Evolutionary conservation across 352 stramenopile species (phyloP).

Genomic region (Globisporangium acanthophoron): DNA sequence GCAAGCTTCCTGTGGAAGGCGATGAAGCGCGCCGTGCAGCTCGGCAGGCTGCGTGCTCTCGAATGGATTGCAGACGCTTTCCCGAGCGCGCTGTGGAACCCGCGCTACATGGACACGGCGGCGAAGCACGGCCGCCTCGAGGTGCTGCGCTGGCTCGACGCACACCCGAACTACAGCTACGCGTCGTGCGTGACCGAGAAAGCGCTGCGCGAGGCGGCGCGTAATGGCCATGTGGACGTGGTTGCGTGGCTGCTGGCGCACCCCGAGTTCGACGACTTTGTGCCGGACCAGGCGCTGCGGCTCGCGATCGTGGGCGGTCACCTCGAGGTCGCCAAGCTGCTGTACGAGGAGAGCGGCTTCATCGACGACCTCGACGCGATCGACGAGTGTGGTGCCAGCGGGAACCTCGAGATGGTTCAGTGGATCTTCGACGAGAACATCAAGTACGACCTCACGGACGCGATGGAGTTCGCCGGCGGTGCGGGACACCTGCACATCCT

Average conservation of each 20-base stretch:
- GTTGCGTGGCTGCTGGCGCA: constrained; percentile 7
- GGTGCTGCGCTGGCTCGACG: constrained; percentile 8
- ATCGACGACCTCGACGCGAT: constrained; percentile 13
- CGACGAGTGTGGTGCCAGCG: constrained; percentile 9
- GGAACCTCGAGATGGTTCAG: constrained; percentile 10
- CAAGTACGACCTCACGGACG: constrained; percentile 13
- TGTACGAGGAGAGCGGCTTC: constrained; percentile 9
- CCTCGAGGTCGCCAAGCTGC: constrained; percentile 10
- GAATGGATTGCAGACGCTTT: constrained; percentile 9
- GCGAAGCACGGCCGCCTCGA: constrained; percentile 10
- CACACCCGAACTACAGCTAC: constrained; percentile 3
- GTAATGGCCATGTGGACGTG: constrained; percentile 4
- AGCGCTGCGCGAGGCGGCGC: constrained; percentile 8
- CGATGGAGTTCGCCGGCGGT: constrained; percentile 16
- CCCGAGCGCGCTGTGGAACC: constrained; percentile 5
- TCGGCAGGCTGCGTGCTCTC: constrained; percentile 7
- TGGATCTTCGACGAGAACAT: constrained; percentile 11
- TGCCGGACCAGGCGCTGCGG: constrained; percentile 10
- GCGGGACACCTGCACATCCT: constrained; percentile 20
- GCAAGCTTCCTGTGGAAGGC: constrained; percentile 13
- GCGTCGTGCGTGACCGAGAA: constrained; percentile 7
- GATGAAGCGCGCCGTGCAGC: constrained; percentile 9
- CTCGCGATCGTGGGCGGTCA: constrained; percentile 13
- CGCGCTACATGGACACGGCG: constrained; percentile 9
- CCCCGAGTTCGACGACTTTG: constrained; percentile 6